These are phyloP conservation scores for Daldinia childiae DNA, from an alignment of 495 filamentous ascomycete species.

Conservation along the genomic window DNA sequence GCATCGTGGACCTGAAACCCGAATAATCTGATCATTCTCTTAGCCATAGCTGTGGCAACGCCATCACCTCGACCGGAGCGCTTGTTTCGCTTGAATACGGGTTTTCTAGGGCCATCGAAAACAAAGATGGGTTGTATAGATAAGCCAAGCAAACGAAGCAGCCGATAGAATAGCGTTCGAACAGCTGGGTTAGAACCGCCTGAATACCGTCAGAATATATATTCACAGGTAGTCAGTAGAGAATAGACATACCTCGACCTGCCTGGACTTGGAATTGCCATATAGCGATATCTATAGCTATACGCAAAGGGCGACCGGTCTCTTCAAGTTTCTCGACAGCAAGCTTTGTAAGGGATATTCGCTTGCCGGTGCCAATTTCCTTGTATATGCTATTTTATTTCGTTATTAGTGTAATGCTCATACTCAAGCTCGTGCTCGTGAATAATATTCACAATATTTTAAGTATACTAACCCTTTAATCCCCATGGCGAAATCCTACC, in stretches of 20 bases:
- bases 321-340: constrained; percentile 77
- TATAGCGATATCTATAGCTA: constrained; percentile 95
- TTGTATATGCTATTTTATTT: constrained; percentile 74
- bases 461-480: constrained; percentile 64
- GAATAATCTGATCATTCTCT: constrained; percentile 84
- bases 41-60: constrained; percentile 69
- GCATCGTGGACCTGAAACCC: constrained; percentile 86
- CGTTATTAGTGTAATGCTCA: constrained; percentile 33
- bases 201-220: constrained; percentile 38
- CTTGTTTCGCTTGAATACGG: constrained; percentile 87
- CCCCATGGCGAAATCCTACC: constrained; percentile 58
- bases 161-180: constrained; percentile 90
- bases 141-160: constrained; percentile 81
- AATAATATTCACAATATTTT: background rate
- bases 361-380: constrained; percentile 82
- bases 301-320: constrained; percentile 75
- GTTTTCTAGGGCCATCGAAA: constrained; percentile 92
- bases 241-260: constrained; percentile 64
- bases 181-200: constrained; percentile 91
- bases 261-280: constrained; percentile 97
- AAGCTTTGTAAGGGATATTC: constrained; percentile 84
- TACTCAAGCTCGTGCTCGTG: background rate
- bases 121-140: constrained; percentile 92
- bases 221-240: background rate
- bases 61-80: constrained; percentile 60